Evolutionary conservation across 176 grass and related monocot species (phyloP).

Genomic region (Phragmites australis): DNA sequence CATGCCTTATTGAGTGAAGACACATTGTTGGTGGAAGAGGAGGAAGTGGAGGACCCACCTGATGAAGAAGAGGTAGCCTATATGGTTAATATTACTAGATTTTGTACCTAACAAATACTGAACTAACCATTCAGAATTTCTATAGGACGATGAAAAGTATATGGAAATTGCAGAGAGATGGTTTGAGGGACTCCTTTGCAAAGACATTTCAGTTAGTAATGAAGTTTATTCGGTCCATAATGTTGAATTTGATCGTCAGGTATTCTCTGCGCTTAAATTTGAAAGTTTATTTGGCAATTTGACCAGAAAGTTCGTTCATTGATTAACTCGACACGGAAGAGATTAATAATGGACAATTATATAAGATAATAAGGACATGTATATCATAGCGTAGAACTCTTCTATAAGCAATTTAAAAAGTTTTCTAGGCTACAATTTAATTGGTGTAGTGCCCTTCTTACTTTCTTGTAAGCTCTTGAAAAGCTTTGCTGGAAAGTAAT

Average conservation of each 20-base stretch:
- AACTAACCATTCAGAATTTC: constrained; percentile 28
- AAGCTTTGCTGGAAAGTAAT: not conserved
- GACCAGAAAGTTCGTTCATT: not conserved
- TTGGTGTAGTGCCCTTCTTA: not conserved
- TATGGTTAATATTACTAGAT: constrained; percentile 14
- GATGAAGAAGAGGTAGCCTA: constrained; percentile 52
- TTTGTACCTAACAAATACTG: constrained; percentile 3
- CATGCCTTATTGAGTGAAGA: constrained; percentile 48
- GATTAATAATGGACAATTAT: not conserved
- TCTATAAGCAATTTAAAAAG: not conserved
- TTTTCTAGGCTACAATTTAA: not conserved
- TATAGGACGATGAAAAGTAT: constrained; percentile 62
- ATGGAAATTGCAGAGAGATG: constrained; percentile 68
- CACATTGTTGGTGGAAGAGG: constrained; percentile 44
- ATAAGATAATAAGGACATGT: not conserved
- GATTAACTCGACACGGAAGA: not conserved
- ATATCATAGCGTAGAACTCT: not conserved
- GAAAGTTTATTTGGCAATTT: constrained; percentile 8
- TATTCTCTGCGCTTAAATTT: constrained; percentile 40
- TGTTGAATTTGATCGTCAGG: constrained; percentile 94
- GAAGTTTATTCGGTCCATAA: constrained; percentile 83
- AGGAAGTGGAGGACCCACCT: constrained; percentile 55
- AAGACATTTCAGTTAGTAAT: constrained; percentile 79
- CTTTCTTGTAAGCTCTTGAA: constrained; percentile 9
- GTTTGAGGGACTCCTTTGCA: constrained; percentile 74